Evolutionary conservation across 148 eudicot genomes (phyloP).

Genomic region (Chenopodium album): DNA sequence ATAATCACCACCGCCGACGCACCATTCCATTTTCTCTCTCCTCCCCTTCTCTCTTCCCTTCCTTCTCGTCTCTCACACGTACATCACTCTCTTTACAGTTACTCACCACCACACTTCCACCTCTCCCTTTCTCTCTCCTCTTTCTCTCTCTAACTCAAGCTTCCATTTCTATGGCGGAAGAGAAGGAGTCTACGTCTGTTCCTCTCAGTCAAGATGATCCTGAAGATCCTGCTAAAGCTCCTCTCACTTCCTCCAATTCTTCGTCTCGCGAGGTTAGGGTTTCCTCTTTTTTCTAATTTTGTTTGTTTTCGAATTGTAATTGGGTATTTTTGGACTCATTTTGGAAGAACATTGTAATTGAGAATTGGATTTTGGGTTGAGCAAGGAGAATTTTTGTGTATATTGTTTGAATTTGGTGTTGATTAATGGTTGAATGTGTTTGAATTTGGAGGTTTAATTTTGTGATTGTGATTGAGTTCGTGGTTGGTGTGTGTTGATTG

Average conservation of each 20-base stretch:
- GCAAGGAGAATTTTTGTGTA: not conserved
- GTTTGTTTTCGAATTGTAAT: not conserved
- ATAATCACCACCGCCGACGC: not conserved
- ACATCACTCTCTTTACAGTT: not conserved
- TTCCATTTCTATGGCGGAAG: constrained; percentile 41
- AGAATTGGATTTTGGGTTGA: not conserved
- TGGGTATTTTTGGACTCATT: not conserved
- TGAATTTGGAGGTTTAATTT: not conserved
- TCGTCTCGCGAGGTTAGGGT: constrained; percentile 53
- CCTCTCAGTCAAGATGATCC: constrained; percentile 48
- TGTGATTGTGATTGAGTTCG: not conserved
- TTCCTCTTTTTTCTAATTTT: not conserved
- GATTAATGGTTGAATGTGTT: not conserved
- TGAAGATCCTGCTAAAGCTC: constrained; percentile 50
- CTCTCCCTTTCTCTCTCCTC: not conserved
- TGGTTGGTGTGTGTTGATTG: not conserved
- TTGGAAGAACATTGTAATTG: not conserved
- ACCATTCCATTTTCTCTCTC: too few relatives aligned
- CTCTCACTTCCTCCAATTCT: constrained; percentile 39
- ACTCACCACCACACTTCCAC: not conserved
- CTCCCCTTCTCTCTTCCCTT: too few relatives aligned
- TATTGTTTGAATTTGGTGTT: too few relatives aligned
- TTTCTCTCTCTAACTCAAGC: not conserved
- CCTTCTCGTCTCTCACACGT: not conserved
- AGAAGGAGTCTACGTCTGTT: constrained; percentile 47